Evolutionary conservation across 2,329 filamentous ascomycete species (phyloP), one percentile per base, ranked within the genome.

Genomic region (Pseudocercospora vitis): DNA sequence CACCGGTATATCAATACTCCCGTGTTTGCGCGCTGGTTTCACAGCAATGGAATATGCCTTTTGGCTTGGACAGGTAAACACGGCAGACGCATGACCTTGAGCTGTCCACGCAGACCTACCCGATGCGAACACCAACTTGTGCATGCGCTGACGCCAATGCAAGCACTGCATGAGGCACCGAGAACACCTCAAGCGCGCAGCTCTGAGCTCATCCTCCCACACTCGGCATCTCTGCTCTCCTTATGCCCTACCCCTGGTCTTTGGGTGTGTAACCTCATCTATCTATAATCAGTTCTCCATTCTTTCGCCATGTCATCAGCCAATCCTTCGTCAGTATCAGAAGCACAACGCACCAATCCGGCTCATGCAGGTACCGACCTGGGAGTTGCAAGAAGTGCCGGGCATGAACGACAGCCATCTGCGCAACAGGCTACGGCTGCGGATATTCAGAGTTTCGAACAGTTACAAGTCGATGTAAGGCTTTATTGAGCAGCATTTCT

Each of bases 81-180:
- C 33, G 18, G 33, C 33, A 37, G 33, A 40, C 5, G 23, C 1
- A 23, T 11, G 23, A 11, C 3, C 12, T 40, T 6, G 8, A 24
- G 18, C 37, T 19, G 37, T 12, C 19, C 37, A 42, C 21, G 37
- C 37, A 42, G 23, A 18, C 21, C 42, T 29, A 26, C 42, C 42
- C 42, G 29, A 45, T 11, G 7, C 24, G 19, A 26, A 31, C 24
- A 26, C 40, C 24, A 45, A 45, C n/a, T 14, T 18, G 42, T 19
- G 26, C 40, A 28, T 14, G 6, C 21, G 40, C 40, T n/a, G n/a
- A 45, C 40, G 40, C 40, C 40, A 29, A 45, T 45, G 40, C 40
- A 45, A 45, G 40, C 40, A 45, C 40, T 45, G 40, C 40, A 45
- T 45, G 23, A 28, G 23, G 40, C 40, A 45, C 40, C 26, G 40